Evolutionary conservation across 768 basidiomycete species (phyloP).

Genomic region (Heimioporus sp.): DNA sequence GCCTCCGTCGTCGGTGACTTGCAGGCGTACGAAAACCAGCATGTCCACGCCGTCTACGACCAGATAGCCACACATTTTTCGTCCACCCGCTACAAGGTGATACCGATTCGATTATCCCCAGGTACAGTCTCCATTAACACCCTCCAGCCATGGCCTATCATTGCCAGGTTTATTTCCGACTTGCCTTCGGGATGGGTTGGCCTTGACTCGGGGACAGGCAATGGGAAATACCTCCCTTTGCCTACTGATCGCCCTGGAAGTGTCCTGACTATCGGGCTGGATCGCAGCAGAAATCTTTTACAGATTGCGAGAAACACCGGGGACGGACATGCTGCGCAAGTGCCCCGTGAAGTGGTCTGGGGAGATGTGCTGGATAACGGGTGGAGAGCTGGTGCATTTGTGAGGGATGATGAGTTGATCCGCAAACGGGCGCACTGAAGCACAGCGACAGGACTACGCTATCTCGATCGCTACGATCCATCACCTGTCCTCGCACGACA

Average conservation of each 20-base stretch:
- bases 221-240: slow-evolving; percentile 93
- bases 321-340: slow-evolving; percentile 23
- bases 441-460: slow-evolving; percentile 75
- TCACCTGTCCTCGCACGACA: slow-evolving; percentile 79
- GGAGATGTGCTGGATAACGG: slow-evolving; percentile 72
- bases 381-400: slow-evolving; percentile 83
- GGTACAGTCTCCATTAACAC: neutral
- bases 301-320: slow-evolving; percentile 69
- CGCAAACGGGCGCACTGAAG: neutral
- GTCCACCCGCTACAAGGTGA: slow-evolving; percentile 84
- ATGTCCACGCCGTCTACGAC: slow-evolving; percentile 85
- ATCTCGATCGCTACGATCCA: slow-evolving; percentile 98
- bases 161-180: slow-evolving; percentile 67
- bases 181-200: slow-evolving; percentile 80
- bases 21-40: slow-evolving; percentile 60
- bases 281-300: slow-evolving; percentile 79
- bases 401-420: slow-evolving; percentile 38
- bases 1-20: slow-evolving; percentile 48
- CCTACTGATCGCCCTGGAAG: slow-evolving; percentile 58
- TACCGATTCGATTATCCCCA: neutral
- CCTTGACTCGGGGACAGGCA: slow-evolving; percentile 93
- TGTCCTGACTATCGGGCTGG: slow-evolving; percentile 78
- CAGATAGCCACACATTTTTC: slow-evolving; percentile 86
- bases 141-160: slow-evolving; percentile 84
- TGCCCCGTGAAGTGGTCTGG: slow-evolving; percentile 68